Conservation (phyloP, 139 green algal genomes). For the Auxenochlorella pyrenoidosa region DNA sequence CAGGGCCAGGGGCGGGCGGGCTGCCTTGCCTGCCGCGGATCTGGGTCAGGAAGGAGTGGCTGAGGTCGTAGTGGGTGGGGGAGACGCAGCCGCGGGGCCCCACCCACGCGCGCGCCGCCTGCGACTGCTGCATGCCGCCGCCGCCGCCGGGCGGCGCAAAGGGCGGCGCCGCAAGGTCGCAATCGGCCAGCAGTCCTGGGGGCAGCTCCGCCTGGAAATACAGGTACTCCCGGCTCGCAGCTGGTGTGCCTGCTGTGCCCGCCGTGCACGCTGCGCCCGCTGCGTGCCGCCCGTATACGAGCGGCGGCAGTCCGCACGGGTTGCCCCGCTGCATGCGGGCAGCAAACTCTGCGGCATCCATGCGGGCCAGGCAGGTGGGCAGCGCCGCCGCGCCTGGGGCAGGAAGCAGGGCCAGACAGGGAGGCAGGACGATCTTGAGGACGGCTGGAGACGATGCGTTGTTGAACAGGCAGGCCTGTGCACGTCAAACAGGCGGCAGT, state of each 20-base stretch:
- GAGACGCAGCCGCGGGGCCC: neutral
- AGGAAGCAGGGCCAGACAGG: neutral
- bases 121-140: neutral
- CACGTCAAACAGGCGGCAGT: too few species aligned
- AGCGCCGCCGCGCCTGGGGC: neutral
- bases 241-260: neutral
- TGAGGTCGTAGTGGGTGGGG: constrained; percentile 30
- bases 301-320: constrained; percentile 13
- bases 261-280: neutral
- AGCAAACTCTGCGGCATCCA: constrained; percentile 1
- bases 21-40: neutral
- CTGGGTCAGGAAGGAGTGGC: constrained; percentile 33
- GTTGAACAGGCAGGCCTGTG: too few species aligned
- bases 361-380: constrained; percentile 1
- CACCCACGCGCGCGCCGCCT: constrained; percentile 26
- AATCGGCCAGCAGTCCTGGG: neutral
- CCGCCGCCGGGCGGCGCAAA: constrained; percentile 5
- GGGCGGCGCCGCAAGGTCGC: neutral
- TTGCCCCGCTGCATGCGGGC: constrained; percentile 22
- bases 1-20: neutral
- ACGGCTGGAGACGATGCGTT: too few species aligned
- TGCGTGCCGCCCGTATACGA: neutral
- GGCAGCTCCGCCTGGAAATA: constrained; percentile 30
- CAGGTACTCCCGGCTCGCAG: neutral
- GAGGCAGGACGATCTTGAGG: neutral